Percentiles rank a stretch among this genome's conserved stretches.
Conservation (phyloP, 2,329 filamentous ascomycete species). For the Beauveria pseudobassiana region DNA sequence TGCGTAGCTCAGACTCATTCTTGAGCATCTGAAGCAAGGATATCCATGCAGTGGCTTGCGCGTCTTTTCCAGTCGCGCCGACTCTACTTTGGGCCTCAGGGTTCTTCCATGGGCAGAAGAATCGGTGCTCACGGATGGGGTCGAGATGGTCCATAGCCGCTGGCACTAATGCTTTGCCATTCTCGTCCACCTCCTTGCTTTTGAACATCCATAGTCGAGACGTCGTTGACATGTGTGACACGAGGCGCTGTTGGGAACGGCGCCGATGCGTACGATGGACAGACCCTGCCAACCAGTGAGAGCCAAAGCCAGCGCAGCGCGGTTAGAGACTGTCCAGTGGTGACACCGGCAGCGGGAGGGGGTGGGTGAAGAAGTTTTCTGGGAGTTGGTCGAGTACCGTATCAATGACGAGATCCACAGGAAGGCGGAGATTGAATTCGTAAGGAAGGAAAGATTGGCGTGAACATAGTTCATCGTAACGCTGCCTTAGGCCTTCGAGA, state of each 20-base stretch:
- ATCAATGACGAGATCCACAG: constrained; percentile 44
- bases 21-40: constrained; percentile 45
- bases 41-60: constrained; percentile 45
- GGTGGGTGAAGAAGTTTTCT: constrained; percentile 44
- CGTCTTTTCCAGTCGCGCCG: constrained; percentile 25
- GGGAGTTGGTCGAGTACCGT: constrained; percentile 43
- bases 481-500: constrained; percentile 48
- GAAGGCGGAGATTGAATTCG: constrained; percentile 52
- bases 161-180: constrained; percentile 45
- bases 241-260: constrained; percentile 64
- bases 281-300: constrained; percentile 71
- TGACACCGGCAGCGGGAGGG: constrained; percentile 27
- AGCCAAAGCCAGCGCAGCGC: constrained; percentile 59
- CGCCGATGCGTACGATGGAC: constrained; percentile 43
- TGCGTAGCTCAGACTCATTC: constrained; percentile 50
- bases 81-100: constrained; percentile 47
- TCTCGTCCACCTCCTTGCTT: constrained; percentile 57
- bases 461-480: constrained; percentile 56
- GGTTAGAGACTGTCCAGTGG: constrained; percentile 32
- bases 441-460: constrained; percentile 53
- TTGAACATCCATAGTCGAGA: constrained; percentile 89
- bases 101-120: constrained; percentile 78
- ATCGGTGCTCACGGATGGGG: constrained; percentile 64
- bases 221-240: constrained; percentile 84
- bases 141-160: constrained; percentile 62